Percentiles rank a stretch among this genome's conserved stretches.
Evolutionary conservation across 441 rosid species (phyloP).

Genomic region (Pelargonium myrrhifolium): DNA sequence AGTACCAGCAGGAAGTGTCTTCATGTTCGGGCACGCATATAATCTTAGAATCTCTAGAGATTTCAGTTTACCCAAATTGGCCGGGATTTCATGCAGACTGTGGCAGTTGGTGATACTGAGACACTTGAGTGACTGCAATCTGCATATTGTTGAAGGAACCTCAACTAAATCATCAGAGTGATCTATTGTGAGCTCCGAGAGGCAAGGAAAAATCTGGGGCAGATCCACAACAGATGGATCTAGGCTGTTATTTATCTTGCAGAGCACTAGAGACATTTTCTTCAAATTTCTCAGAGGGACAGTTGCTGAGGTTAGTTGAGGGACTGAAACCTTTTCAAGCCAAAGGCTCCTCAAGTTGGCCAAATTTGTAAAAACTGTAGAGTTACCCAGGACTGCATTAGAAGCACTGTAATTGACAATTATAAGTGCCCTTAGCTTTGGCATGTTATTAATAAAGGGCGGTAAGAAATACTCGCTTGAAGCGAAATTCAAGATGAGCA

Average conservation of each 20-base stretch:
- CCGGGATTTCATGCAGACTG: constrained; percentile 44
- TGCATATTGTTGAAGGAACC: constrained; percentile 54
- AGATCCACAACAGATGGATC: constrained; percentile 43
- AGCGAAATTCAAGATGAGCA: constrained; percentile 61
- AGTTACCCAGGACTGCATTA: constrained; percentile 47
- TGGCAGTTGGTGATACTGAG: constrained; percentile 84
- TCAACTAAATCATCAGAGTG: constrained; percentile 61
- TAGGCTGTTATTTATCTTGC: constrained; percentile 57
- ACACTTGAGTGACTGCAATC: constrained; percentile 37
- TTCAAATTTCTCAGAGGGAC: constrained; percentile 38
- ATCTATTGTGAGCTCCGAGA: constrained; percentile 60
- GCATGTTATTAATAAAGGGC: constrained; percentile 68
- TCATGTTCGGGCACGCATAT: constrained; percentile 62
- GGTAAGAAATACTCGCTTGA: constrained; percentile 57
- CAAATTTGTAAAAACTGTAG: constrained; percentile 43
- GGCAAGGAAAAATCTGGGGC: constrained; percentile 48
- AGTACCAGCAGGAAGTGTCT: constrained; percentile 40
- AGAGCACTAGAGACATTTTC: constrained; percentile 62
- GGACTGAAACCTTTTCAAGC: constrained; percentile 65
- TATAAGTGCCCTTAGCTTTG: constrained; percentile 59
- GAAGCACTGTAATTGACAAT: constrained; percentile 49
- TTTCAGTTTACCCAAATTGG: constrained; percentile 41
- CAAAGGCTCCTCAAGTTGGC: constrained; percentile 57
- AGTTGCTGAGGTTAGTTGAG: constrained; percentile 38
- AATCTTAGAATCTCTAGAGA: constrained; percentile 48